These are phyloP conservation scores for Dendrobium catenatum DNA, from an alignment of 106 monocot species.

Conservation along the genomic window DNA sequence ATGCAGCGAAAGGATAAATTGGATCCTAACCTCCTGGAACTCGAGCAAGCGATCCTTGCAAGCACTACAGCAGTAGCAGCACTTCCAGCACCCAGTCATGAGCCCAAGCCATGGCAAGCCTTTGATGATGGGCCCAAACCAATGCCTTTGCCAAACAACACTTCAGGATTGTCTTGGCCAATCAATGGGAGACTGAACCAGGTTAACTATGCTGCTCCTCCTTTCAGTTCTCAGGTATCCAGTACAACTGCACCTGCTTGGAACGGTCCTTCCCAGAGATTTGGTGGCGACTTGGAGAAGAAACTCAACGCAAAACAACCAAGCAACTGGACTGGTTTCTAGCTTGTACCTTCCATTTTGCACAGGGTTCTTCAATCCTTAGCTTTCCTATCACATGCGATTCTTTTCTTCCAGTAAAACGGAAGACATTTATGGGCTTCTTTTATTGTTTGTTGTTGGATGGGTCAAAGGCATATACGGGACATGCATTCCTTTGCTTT, in stretches of 20 bases:
- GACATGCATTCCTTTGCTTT: no score
- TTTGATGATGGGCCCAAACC: slow-evolving; percentile 30
- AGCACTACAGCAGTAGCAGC: background rate
- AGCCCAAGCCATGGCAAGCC: slow-evolving; percentile 45
- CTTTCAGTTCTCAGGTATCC: slow-evolving; percentile 4
- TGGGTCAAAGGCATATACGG: no score
- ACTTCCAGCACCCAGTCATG: slow-evolving; percentile 11
- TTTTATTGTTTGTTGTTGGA: no score
- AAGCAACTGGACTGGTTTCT: slow-evolving; percentile 52
- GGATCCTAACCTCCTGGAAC: slow-evolving; percentile 53
- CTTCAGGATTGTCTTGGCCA: slow-evolving; percentile 21
- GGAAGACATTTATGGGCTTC: background rate
- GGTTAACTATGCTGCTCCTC: slow-evolving; percentile 20
- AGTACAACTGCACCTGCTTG: slow-evolving; percentile 16
- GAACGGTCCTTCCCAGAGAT: slow-evolving; percentile 25
- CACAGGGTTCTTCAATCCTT: background rate
- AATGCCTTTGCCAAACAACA: slow-evolving; percentile 3
- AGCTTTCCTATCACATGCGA: background rate
- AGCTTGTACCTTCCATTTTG: background rate
- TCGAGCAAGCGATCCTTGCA: slow-evolving; percentile 40
- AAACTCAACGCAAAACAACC: slow-evolving; percentile 25
- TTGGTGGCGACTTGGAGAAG: background rate
- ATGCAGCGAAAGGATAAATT: slow-evolving; percentile 51
- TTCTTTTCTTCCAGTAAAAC: background rate
- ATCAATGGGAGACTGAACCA: slow-evolving; percentile 28